Evolutionary conservation across 805 yeast species (phyloP), one percentile per base, ranked within the genome.

Genomic region (Saccharomycopsis sp.): DNA sequence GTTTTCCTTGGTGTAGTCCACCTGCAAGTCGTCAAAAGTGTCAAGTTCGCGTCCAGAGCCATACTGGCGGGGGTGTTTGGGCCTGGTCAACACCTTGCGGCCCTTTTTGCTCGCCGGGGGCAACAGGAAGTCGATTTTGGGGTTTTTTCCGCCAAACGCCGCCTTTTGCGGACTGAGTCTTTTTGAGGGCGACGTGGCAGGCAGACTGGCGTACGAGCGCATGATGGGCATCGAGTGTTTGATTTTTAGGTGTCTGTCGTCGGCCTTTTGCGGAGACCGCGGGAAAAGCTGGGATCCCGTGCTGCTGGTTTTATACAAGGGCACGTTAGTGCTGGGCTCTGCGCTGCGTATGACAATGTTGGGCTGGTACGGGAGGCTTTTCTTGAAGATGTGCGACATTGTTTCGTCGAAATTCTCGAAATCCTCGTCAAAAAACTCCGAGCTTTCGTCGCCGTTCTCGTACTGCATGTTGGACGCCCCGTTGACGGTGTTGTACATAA

Each of bases 31-130:
- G 16, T 57, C 58, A 54, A 60, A 14, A 1, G 34, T n/a, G 29
- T 60, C 62, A 3, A 60, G 50, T 48, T 60, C 62, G 24, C 29
- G 20, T 5, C 62, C 62, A 1, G 5, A n/a, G 1, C 62, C 62
- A 51, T 24, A 59, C 7, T 56, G 41, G 12, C 44, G 41, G 9
- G 16, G 15, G 8, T 52, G 34, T 15, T 29, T 48, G 5, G 62
- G 60, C 29, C 51, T 57, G 4, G 40, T 24, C 1, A 60, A 2
- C 14, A 60, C 18, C 34, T 60, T 57, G 23, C 57, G 53, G 20
- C 51, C 18, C 46, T 20, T 34, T 18, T 37, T 57, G 23, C 24
- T 29, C 18, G 48, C 24, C 3, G 55, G 59, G 8, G 29, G 37
- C 12, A 29, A 12, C 12, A 7, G 37, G 12, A 29, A 29, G 37